phyloP scores from a whole-genome alignment of 345 rosid genomes.

The Xanthoceras sorbifolium region DNA sequence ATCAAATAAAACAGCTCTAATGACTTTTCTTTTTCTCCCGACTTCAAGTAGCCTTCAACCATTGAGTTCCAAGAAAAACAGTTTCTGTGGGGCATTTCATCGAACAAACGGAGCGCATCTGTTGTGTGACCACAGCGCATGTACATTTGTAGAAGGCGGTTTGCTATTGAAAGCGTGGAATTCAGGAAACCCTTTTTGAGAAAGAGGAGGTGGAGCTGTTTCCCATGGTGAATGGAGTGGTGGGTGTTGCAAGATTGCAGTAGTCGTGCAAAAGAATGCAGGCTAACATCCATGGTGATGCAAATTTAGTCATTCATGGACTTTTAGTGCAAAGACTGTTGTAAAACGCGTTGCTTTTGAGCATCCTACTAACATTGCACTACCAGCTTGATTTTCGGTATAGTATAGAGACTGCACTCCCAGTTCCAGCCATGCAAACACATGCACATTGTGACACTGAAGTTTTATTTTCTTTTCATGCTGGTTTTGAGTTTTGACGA shows the following conservation, averaged over 20 bases:
- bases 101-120: constrained; percentile 55
- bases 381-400: constrained; percentile 20
- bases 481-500: neutral
- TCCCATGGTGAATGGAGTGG: constrained; percentile 42
- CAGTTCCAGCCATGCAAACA: too few species aligned
- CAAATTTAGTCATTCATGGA: neutral
- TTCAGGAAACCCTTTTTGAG: constrained; percentile 58
- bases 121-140: constrained; percentile 36
- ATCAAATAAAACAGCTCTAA: constrained; percentile 48
- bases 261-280: constrained; percentile 34
- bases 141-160: constrained; percentile 57
- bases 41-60: constrained; percentile 65
- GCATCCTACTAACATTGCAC: constrained; percentile 41
- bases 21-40: constrained; percentile 43
- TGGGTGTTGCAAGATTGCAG: constrained; percentile 44
- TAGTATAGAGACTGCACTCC: constrained; percentile 36
- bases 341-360: too few species aligned
- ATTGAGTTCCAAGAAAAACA: constrained; percentile 72
- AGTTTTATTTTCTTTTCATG: neutral
- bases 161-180: constrained; percentile 50
- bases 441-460: constrained; percentile 19
- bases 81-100: constrained; percentile 69
- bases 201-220: constrained; percentile 54
- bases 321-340: neutral
- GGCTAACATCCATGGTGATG: constrained; percentile 24